Percentiles rank a stretch among this genome's conserved stretches.
These are phyloP conservation scores for Stachybotrys chlorohalonatus DNA, from an alignment of 2,329 filamentous ascomycete genomes.

Conservation along the genomic window DNA sequence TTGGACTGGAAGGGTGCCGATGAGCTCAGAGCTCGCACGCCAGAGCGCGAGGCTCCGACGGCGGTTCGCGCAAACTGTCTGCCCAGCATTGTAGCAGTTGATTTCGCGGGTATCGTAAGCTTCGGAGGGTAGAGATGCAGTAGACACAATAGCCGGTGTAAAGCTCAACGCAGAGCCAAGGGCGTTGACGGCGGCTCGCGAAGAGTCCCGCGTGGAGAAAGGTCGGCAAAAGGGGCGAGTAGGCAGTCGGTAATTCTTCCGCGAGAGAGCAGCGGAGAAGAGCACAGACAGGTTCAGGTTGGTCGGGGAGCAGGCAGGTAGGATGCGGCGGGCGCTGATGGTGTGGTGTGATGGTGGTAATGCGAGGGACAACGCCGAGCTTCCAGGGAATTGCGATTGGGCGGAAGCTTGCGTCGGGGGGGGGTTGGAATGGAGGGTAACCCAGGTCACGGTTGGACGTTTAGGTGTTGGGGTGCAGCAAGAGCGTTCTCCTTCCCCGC, in stretches of 20 bases:
- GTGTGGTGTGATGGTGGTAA: not conserved
- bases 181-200: not conserved
- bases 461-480: conserved; percentile 2
- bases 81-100: conserved; percentile 33
- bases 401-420: not conserved
- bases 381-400: not conserved
- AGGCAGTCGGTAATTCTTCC: not conserved
- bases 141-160: not conserved
- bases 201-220: not conserved
- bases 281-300: not conserved
- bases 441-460: not conserved
- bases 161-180: conserved; percentile 1
- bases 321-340: not conserved
- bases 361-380: not conserved
- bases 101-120: not conserved
- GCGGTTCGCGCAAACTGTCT: conserved; percentile 39
- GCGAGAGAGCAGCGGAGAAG: conserved; percentile 1
- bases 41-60: conserved; percentile 33
- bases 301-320: not conserved
- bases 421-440: not conserved
- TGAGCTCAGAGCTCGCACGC: conserved; percentile 48
- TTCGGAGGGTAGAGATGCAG: conserved; percentile 2
- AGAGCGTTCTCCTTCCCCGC: conserved; percentile 5
- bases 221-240: not conserved
- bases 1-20: conserved; percentile 34